phyloP scores from a whole-genome alignment of 306 rosid species.

The Cicer chorassanicum region DNA sequence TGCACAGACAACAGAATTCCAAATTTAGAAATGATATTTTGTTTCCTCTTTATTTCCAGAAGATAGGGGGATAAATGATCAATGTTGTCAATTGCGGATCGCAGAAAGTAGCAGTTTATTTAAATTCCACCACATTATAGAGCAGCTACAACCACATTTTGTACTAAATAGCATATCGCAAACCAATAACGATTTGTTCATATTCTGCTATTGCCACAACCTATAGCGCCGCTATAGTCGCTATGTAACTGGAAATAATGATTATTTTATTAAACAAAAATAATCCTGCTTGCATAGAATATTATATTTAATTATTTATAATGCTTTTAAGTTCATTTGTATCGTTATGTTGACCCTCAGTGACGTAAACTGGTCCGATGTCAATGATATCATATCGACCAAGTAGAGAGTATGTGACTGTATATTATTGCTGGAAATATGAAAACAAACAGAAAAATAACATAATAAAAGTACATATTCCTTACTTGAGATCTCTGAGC shows the following conservation, averaged over 20 bases:
- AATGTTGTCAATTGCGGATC: too few species aligned
- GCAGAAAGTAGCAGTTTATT: too few species aligned
- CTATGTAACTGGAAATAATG: slow-evolving; percentile 7
- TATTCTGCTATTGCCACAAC: too few species aligned
- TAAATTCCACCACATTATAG: too few species aligned
- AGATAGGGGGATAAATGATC: neutral
- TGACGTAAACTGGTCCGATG: slow-evolving; percentile 7
- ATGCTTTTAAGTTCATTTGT: neutral
- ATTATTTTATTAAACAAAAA: slow-evolving; percentile 37
- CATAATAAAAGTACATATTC: slow-evolving; percentile 6
- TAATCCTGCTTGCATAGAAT: slow-evolving; percentile 5
- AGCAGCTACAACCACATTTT: too few species aligned
- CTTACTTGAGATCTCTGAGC: slow-evolving; percentile 89
- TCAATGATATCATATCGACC: neutral
- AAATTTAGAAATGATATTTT: slow-evolving; percentile 24
- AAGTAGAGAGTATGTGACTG: neutral
- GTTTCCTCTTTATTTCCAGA: slow-evolving; percentile 29
- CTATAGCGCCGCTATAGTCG: too few species aligned
- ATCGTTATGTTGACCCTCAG: neutral
- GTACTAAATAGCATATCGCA: too few species aligned
- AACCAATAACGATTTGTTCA: too few species aligned
- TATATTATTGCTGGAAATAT: slow-evolving; percentile 8
- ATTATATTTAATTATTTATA: too few species aligned
- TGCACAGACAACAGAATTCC: slow-evolving; percentile 36
- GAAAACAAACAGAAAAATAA: slow-evolving; percentile 14